phyloP scores from a whole-genome alignment of 108 stramenopile species.

The Fragilaria crotonensis region DNA sequence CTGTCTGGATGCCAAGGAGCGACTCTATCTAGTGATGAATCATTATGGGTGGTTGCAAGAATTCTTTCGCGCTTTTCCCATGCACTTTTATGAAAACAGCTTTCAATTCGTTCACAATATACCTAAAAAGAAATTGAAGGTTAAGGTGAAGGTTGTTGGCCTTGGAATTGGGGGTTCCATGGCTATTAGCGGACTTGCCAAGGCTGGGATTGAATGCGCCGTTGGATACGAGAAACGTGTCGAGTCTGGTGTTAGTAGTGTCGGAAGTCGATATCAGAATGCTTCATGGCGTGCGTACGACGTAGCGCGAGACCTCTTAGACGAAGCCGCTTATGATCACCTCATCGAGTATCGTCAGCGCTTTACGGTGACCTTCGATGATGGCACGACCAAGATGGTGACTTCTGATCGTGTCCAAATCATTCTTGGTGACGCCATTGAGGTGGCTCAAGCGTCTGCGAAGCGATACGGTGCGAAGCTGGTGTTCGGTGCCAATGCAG shows the following conservation, averaged over 20 bases:
- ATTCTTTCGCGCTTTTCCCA: conserved; percentile 21
- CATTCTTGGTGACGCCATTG: conserved; percentile 21
- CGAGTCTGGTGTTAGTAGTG: conserved; percentile 18
- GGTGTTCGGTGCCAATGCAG: conserved; percentile 5
- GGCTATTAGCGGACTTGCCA: conserved; percentile 23
- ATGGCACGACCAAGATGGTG: conserved; percentile 12
- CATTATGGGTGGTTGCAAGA: conserved; percentile 27
- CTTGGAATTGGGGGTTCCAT: conserved; percentile 25
- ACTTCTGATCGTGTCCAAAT: conserved; percentile 24
- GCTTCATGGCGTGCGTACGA: conserved; percentile 30
- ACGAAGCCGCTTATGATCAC: conserved; percentile 18
- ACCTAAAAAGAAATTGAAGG: conserved; percentile 18
- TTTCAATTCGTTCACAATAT: conserved; percentile 25
- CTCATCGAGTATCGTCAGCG: conserved; percentile 23
- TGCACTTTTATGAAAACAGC: conserved; percentile 31
- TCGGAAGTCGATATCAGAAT: conserved; percentile 22
- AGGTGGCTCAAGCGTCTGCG: conserved; percentile 19
- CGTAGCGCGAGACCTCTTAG: conserved; percentile 19
- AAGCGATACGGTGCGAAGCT: conserved; percentile 21
- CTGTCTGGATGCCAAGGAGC: conserved; percentile 31
- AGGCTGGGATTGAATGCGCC: conserved; percentile 13
- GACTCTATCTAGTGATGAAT: conserved; percentile 19
- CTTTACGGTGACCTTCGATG: conserved; percentile 23
- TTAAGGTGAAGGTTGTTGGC: conserved; percentile 28
- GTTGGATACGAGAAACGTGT: conserved; percentile 23